A percentile compares a stretch with the other conserved stretches of the same genome.
Evolutionary conservation across 345 rosid species (phyloP).

Genomic region (Citrus australasica): DNA sequence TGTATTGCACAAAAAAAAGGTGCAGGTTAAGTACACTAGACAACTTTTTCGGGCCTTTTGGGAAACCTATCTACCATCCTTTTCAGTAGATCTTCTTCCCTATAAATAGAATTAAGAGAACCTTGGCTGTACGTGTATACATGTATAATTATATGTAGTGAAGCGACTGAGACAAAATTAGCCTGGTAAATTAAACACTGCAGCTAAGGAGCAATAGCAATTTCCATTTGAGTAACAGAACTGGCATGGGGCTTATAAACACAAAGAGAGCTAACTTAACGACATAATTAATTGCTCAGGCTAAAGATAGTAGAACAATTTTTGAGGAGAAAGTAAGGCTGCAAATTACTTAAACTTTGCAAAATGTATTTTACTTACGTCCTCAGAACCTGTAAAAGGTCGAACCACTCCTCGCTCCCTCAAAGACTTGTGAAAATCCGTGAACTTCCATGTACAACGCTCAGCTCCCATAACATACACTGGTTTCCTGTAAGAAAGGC

Average conservation of each 20-base stretch:
- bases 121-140: no score
- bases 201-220: not conserved
- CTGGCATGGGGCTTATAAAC: no score
- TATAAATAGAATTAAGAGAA: not conserved
- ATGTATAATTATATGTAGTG: no score
- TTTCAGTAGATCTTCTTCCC: no score
- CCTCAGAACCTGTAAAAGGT: slow-evolving; percentile 83
- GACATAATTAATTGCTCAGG: not conserved
- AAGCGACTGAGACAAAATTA: not conserved
- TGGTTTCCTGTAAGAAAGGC: slow-evolving; percentile 64
- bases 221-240: not conserved
- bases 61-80: no score
- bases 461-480: slow-evolving; percentile 81
- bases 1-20: not conserved
- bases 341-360: not conserved
- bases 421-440: slow-evolving; percentile 81
- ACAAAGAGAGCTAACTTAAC: not conserved
- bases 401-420: slow-evolving; percentile 82
- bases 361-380: slow-evolving; percentile 52
- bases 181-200: not conserved
- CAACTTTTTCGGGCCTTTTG: no score
- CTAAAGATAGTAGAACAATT: not conserved
- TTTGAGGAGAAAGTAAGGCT: not conserved
- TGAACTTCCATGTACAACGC: slow-evolving; percentile 85
- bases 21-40: no score